A percentile compares a stretch with the other conserved stretches of the same genome.
Evolutionary conservation across 2,329 filamentous ascomycete genomes (phyloP).

Genomic region (Sporothrix globosa): DNA sequence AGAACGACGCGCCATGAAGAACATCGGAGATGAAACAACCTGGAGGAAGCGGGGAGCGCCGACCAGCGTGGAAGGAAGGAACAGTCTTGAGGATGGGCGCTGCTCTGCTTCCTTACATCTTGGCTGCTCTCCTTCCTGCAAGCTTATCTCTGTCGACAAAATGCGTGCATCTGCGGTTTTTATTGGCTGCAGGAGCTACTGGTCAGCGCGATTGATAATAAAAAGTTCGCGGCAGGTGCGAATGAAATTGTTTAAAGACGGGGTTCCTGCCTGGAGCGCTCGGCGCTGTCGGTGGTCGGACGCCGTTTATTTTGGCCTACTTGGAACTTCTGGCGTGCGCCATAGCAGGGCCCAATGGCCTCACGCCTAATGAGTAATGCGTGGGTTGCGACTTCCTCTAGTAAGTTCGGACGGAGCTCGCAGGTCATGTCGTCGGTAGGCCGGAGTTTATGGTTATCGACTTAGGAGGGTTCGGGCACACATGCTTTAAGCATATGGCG

Average conservation of each 20-base stretch:
- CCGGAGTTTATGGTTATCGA: slow-evolving; percentile 14
- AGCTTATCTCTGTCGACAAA: slow-evolving; percentile 14
- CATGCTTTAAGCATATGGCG: slow-evolving; percentile 25
- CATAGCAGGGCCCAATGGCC: slow-evolving; percentile 22
- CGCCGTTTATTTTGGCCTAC: background rate
- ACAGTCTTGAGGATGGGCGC: background rate
- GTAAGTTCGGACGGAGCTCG: background rate
- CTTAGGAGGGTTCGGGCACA: slow-evolving; percentile 10
- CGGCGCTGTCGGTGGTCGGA: slow-evolving; percentile 14
- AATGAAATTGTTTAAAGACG: background rate
- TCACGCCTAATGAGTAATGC: background rate
- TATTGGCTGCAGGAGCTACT: slow-evolving; percentile 22
- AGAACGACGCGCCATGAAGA: background rate
- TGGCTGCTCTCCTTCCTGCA: slow-evolving; percentile 9
- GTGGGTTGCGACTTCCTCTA: background rate
- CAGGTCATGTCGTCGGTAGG: slow-evolving; percentile 15
- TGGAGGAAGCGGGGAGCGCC: slow-evolving; percentile 15
- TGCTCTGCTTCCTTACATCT: background rate
- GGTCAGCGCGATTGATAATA: slow-evolving; percentile 15
- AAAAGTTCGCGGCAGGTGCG: slow-evolving; percentile 2
- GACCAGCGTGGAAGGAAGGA: background rate
- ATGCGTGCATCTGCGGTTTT: background rate
- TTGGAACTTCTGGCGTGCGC: background rate
- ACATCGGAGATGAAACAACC: background rate
- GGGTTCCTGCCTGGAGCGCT: background rate